phyloP scores from a whole-genome alignment of 2,329 filamentous ascomycete species.

The Lachnellula arida region DNA sequence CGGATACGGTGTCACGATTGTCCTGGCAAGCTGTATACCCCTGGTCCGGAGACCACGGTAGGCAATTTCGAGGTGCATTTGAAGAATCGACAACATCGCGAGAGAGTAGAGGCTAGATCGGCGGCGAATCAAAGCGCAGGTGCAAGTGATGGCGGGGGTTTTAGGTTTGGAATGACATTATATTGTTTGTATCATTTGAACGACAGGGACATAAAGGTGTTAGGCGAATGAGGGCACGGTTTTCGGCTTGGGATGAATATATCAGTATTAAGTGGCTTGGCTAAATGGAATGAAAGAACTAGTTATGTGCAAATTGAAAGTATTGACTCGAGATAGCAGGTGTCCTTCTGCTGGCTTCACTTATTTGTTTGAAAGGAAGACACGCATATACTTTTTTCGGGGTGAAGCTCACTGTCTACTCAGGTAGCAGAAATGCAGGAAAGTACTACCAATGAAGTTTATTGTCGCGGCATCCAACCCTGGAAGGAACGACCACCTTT shows the following conservation, averaged over 20 bases:
- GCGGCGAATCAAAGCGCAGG: background rate
- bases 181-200: background rate
- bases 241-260: background rate
- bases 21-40: conserved; percentile 89
- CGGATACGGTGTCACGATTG: conserved; percentile 90
- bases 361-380: too few relatives aligned
- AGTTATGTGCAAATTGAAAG: too few relatives aligned
- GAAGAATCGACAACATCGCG: conserved; percentile 75
- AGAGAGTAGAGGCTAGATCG: conserved; percentile 52
- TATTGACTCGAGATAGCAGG: too few relatives aligned
- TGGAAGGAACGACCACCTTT: too few relatives aligned
- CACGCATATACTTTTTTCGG: too few relatives aligned
- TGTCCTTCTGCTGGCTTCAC: too few relatives aligned
- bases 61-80: conserved; percentile 92
- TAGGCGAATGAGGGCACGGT: background rate
- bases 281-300: background rate
- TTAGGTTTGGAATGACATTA: background rate
- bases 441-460: too few relatives aligned
- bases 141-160: background rate
- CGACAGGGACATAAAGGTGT: background rate
- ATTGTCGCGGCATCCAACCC: too few relatives aligned
- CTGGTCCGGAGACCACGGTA: conserved; percentile 77
- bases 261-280: background rate
- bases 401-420: too few relatives aligned
- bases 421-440: too few relatives aligned